Evolutionary conservation across 2,329 filamentous ascomycete genomes (phyloP).

Genomic region (Fusarium ambrosium): DNA sequence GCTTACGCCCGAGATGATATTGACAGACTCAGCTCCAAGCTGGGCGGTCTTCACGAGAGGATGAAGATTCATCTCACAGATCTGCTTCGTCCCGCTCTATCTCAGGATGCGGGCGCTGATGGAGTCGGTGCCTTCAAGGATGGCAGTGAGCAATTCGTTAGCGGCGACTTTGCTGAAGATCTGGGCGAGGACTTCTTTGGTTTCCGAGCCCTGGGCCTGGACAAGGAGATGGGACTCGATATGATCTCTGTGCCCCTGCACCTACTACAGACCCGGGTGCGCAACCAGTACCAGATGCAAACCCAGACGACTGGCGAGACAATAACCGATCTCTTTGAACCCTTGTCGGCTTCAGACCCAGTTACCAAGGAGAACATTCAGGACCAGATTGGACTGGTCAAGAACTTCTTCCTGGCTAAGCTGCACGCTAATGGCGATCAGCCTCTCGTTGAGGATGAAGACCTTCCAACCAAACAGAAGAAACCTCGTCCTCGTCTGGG

Average conservation of each 20-base stretch:
- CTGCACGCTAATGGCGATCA: conserved; percentile 85
- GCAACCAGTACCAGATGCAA: conserved; percentile 86
- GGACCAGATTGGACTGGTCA: conserved; percentile 86
- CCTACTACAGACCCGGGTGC: conserved; percentile 90
- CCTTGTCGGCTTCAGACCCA: conserved; percentile 78
- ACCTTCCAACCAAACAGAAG: conserved; percentile 92
- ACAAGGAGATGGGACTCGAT: conserved; percentile 89
- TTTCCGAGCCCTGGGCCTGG: conserved; percentile 93
- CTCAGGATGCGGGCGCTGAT: conserved; percentile 79
- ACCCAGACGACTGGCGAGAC: conserved; percentile 71
- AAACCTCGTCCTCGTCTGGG: conserved; percentile 75
- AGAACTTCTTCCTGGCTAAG: conserved; percentile 92
- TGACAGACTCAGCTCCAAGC: conserved; percentile 84
- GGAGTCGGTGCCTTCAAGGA: conserved; percentile 94
- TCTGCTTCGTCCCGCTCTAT: conserved; percentile 88
- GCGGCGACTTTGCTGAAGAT: conserved; percentile 97
- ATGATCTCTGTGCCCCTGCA: conserved; percentile 93
- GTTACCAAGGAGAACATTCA: conserved; percentile 84
- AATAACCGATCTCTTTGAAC: conserved; percentile 73
- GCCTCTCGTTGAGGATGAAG: conserved; percentile 92
- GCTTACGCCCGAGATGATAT: conserved; percentile 92
- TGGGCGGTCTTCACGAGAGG: conserved; percentile 88
- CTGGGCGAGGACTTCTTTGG: conserved; percentile 99
- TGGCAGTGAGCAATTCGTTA: conserved; percentile 95
- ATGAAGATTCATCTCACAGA: conserved; percentile 96